Conservation (phyloP, 2,329 filamentous ascomycete species). For the Calonectria naviculata region DNA sequence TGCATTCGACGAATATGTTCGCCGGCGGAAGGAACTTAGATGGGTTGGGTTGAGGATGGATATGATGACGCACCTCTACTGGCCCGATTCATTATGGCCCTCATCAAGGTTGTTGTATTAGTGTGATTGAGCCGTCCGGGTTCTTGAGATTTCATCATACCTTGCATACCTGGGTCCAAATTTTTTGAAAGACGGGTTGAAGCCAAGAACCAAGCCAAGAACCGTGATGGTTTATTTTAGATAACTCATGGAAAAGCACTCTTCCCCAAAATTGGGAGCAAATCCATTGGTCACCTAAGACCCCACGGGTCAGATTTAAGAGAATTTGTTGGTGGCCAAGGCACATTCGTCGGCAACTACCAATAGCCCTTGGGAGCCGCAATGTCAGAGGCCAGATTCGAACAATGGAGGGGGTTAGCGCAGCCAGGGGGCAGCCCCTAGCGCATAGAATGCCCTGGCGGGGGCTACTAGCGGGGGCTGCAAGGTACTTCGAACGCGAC, state of each 20-base stretch:
- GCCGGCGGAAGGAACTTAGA: not conserved
- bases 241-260: not conserved
- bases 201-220: not conserved
- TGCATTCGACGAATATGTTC: not conserved
- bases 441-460: not conserved
- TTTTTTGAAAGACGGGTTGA: not conserved
- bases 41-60: not conserved
- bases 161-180: no score
- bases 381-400: not conserved
- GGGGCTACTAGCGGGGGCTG: not conserved
- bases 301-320: not conserved
- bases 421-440: not conserved
- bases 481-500: slow-evolving; percentile 15
- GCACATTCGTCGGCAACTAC: no score
- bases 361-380: no score
- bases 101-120: not conserved
- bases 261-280: not conserved
- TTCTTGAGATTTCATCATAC: not conserved
- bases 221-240: not conserved
- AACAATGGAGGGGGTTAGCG: not conserved
- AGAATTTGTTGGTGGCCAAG: not conserved
- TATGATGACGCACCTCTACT: not conserved
- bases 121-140: not conserved
- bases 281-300: no score
- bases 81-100: not conserved